Percentiles rank a stretch among this genome's conserved stretches.
Evolutionary conservation across 1,139 yeast genomes (phyloP).

Genomic region (Protomyces macrosporus): DNA sequence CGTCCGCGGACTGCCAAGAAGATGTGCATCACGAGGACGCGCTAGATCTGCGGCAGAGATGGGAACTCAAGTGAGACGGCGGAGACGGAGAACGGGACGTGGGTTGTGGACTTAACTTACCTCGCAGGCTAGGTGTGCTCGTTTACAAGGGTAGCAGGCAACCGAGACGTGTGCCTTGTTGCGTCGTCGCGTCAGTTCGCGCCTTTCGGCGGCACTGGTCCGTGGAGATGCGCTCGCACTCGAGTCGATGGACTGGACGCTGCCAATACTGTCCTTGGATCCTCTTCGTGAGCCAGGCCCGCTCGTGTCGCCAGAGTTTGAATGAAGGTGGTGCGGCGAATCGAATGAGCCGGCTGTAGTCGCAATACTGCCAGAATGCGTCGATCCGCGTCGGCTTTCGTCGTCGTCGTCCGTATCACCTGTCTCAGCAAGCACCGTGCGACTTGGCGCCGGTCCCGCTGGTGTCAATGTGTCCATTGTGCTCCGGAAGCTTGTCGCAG

Average conservation of each 20-base stretch:
- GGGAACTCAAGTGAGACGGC: neutral
- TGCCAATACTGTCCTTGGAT: neutral
- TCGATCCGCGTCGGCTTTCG: neutral
- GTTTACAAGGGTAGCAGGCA: slow-evolving; percentile 30
- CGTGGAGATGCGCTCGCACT: neutral
- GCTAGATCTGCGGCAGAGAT: neutral
- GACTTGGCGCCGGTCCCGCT: neutral
- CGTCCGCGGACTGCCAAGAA: neutral
- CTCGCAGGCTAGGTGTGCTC: slow-evolving; percentile 31
- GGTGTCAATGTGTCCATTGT: neutral
- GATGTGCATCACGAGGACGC: neutral
- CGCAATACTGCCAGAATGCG: neutral
- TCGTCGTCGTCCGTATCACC: neutral
- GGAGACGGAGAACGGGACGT: neutral
- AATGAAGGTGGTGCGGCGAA: neutral
- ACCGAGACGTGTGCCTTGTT: slow-evolving; percentile 27
- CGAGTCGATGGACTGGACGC: neutral
- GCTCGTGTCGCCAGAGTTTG: neutral
- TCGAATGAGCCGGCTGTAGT: neutral
- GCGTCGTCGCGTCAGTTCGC: slow-evolving; percentile 20
- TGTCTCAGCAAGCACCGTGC: neutral
- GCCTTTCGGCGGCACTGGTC: neutral
- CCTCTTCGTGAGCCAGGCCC: neutral
- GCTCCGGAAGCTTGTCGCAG: too few relatives aligned
- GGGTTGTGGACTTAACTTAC: slow-evolving; percentile 17